phyloP scores from a whole-genome alignment of 768 basidiomycete genomes.

The Tylopilus vinaceipallidus region DNA sequence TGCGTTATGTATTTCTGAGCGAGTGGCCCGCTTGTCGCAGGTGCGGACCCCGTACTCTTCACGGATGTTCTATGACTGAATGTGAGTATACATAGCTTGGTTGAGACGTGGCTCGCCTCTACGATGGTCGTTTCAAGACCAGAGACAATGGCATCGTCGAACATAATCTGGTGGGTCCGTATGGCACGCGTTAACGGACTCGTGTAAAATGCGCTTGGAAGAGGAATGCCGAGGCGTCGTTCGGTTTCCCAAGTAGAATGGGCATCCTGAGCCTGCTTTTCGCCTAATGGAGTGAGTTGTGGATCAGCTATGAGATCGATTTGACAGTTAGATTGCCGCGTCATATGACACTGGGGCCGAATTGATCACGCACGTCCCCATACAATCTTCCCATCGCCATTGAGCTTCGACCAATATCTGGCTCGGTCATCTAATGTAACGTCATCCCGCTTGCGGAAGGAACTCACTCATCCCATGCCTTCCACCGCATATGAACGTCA shows the following conservation, averaged over 20 bases:
- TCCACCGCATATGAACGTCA: neutral
- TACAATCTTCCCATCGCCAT: slow-evolving; percentile 50
- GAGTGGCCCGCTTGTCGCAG: slow-evolving; percentile 60
- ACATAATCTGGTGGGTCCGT: slow-evolving; percentile 3
- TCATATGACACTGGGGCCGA: neutral
- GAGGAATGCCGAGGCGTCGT: neutral
- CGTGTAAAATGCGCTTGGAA: slow-evolving; percentile 2
- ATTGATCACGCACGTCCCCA: slow-evolving; percentile 57
- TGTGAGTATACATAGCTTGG: no score
- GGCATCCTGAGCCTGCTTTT: slow-evolving; percentile 45
- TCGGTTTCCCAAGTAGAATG: slow-evolving; percentile 1
- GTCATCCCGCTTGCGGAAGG: no score
- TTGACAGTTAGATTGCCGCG: neutral
- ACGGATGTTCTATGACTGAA: slow-evolving; percentile 50
- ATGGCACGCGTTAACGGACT: neutral
- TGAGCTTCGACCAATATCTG: slow-evolving; percentile 45
- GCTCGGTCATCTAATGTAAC: neutral
- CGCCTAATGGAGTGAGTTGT: slow-evolving; percentile 53
- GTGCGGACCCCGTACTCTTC: slow-evolving; percentile 65
- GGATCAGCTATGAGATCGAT: slow-evolving; percentile 29
- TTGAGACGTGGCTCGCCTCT: no score
- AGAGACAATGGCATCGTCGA: slow-evolving; percentile 29
- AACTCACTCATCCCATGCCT: slow-evolving; percentile 3
- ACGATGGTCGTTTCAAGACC: slow-evolving; percentile 39
- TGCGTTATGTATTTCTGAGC: slow-evolving; percentile 34